Percentiles rank a stretch among this genome's conserved stretches.
These are phyloP conservation scores for Macrolepiota dolichaula DNA, from an alignment of 768 basidiomycete genomes.

Conservation along the genomic window DNA sequence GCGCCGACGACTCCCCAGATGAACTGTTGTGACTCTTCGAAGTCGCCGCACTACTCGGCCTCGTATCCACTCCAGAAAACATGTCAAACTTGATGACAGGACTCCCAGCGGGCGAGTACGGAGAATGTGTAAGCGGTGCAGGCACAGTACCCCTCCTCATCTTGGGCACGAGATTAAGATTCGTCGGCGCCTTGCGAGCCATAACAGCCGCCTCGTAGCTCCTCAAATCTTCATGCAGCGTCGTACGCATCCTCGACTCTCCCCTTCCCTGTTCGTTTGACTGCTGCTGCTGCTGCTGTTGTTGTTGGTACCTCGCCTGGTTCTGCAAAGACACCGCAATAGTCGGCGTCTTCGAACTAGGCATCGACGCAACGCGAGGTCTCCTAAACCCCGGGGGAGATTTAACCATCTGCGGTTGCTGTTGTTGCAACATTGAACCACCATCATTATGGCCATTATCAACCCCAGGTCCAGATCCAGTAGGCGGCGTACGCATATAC, in stretches of 20 bases:
- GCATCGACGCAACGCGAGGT: slow-evolving; percentile 62
- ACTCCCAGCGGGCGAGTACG: background rate
- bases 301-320: slow-evolving; percentile 11
- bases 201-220: slow-evolving; percentile 76
- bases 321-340: slow-evolving; percentile 13
- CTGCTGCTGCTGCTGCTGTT: slow-evolving; percentile 16
- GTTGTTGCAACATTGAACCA: too few relatives aligned
- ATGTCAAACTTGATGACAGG: slow-evolving; percentile 1
- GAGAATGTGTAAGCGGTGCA: background rate
- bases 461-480: slow-evolving; percentile 26
- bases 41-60: slow-evolving; percentile 22
- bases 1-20: slow-evolving; percentile 23
- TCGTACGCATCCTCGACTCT: slow-evolving; percentile 33
- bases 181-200: slow-evolving; percentile 60
- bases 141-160: slow-evolving; percentile 23
- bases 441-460: background rate
- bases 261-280: slow-evolving; percentile 15
- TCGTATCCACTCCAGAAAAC: slow-evolving; percentile 2
- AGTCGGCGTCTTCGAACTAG: slow-evolving; percentile 65
- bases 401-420: background rate
- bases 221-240: slow-evolving; percentile 56
- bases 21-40: slow-evolving; percentile 34
- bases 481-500: slow-evolving; percentile 67
- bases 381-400: slow-evolving; percentile 29
- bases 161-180: slow-evolving; percentile 52